Percentiles rank a stretch among this genome's conserved stretches.
Conservation (phyloP, 1,284 basidiomycete genomes). For the Leccinum subrobustum region DNA sequence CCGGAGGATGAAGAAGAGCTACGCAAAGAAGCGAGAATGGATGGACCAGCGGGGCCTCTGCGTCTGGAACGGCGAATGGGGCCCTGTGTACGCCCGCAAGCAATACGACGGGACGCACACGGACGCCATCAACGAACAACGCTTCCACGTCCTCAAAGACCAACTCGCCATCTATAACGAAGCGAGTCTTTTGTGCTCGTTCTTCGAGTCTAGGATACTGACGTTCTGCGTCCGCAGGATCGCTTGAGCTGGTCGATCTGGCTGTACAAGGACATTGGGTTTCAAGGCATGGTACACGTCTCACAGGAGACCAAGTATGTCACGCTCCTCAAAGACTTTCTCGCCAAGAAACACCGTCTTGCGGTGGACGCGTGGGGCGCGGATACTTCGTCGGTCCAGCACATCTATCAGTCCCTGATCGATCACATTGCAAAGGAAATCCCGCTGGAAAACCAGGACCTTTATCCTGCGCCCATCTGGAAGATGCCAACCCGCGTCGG, state of each 20-base stretch:
- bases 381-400: slow-evolving; percentile 46
- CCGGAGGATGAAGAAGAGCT: slow-evolving; percentile 49
- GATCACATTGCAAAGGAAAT: slow-evolving; percentile 52
- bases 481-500: slow-evolving; percentile 43
- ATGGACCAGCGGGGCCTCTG: slow-evolving; percentile 63
- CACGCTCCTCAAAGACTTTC: slow-evolving; percentile 58
- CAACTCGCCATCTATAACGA: slow-evolving; percentile 74
- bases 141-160: slow-evolving; percentile 67
- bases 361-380: slow-evolving; percentile 69
- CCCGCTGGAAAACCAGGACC: slow-evolving; percentile 38
- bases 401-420: slow-evolving; percentile 56
- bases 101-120: slow-evolving; percentile 58
- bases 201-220: neutral
- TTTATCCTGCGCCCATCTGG: slow-evolving; percentile 57
- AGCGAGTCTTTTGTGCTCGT: slow-evolving; percentile 28
- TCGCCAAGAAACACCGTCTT: slow-evolving; percentile 60
- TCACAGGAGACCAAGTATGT: slow-evolving; percentile 70
- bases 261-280: slow-evolving; percentile 85
- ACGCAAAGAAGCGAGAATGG: slow-evolving; percentile 68
- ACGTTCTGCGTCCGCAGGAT: slow-evolving; percentile 42
- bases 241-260: slow-evolving; percentile 79
- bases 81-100: slow-evolving; percentile 59
- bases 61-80: slow-evolving; percentile 80
- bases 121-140: slow-evolving; percentile 63
- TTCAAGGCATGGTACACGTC: slow-evolving; percentile 80